Base-by-base conservation (phyloP, 2,329 filamentous ascomycete species). In the Epichloe sibirici region DNA sequence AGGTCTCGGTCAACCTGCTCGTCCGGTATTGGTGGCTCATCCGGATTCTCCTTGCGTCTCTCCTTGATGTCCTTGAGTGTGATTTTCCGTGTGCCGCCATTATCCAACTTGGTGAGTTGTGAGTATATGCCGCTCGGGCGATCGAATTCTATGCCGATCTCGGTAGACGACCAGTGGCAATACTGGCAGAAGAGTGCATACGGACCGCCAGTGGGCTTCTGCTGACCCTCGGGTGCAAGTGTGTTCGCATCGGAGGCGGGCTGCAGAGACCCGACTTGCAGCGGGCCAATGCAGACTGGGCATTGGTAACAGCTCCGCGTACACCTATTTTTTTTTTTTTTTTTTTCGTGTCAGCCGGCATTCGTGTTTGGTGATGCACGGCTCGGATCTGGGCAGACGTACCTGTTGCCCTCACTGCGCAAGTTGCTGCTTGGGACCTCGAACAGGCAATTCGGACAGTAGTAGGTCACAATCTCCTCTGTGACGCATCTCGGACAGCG, bases 241-340 rank as follows among this genome's bases (percentile, higher is more conserved):
- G 73, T 71, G 52, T 62, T 69, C 21, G 68, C 58, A 66, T 76
- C 74, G 28, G 73, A 65, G 2, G 74, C 65, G 38, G 76, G 72
- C 51, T 90, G 85, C 55, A 90, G 70, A 21, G 83, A 82, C 51
- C 82, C 86, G 50, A 93, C 83, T 21, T 83, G 77, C 42, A 97
- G 77, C 12, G 89, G 86, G 0, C 89, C 83, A 31, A 88, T 83
- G 67, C 93, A 98, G 57, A 90, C 75, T 0, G 93, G 93, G 61
- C 93, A 98, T 65, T 94, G 88, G 73, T 93, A 97, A 69, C 93
- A 98, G 65, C 90, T 96, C 58, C 93, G 79, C 17, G 89, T 91
- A 66, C 93, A 96, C 65, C 90, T 91, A 56, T 2, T 21, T 21
- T 21, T 91, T 56, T 35, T 17, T 2, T 21, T 21, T 21, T 91